These are phyloP conservation scores for Lenwebbia sp. DNA, from an alignment of 345 rosid species.

Conservation along the genomic window DNA sequence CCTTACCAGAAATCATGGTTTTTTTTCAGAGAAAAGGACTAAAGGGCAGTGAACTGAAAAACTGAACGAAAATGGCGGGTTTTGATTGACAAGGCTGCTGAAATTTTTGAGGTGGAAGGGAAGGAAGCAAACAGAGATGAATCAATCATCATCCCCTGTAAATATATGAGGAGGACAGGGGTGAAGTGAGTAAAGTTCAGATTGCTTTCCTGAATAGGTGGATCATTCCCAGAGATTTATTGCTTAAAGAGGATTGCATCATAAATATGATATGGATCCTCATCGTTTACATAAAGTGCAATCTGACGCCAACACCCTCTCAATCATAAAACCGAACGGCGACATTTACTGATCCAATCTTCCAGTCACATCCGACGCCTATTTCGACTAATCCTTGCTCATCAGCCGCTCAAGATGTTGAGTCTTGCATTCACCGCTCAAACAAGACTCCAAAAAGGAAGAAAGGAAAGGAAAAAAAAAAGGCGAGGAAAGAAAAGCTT, in stretches of 20 bases:
- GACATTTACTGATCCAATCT: not conserved
- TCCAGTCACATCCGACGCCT: not conserved
- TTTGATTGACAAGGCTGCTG: not conserved
- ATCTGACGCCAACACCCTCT: not conserved
- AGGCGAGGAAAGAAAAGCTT: not conserved
- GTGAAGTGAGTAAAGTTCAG: not conserved
- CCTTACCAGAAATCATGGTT: not conserved
- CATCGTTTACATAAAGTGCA: not conserved
- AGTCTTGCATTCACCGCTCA: not conserved
- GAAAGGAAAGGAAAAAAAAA: not conserved
- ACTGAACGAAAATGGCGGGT: not conserved
- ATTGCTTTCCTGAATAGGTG: not conserved
- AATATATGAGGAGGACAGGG: not conserved
- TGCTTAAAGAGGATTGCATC: not conserved
- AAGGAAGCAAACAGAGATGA: not conserved
- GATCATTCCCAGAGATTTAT: not conserved
- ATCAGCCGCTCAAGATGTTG: not conserved
- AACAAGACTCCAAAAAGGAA: not conserved
- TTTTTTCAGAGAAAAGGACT: not conserved
- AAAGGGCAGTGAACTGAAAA: not conserved
- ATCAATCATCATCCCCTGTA: not conserved
- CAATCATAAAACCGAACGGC: not conserved
- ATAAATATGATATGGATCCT: not conserved
- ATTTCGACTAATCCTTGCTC: not conserved
- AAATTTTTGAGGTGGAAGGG: not conserved